These are phyloP conservation scores for Penicillium macrosclerotiorum DNA, from an alignment of 495 filamentous ascomycete genomes.

Conservation along the genomic window DNA sequence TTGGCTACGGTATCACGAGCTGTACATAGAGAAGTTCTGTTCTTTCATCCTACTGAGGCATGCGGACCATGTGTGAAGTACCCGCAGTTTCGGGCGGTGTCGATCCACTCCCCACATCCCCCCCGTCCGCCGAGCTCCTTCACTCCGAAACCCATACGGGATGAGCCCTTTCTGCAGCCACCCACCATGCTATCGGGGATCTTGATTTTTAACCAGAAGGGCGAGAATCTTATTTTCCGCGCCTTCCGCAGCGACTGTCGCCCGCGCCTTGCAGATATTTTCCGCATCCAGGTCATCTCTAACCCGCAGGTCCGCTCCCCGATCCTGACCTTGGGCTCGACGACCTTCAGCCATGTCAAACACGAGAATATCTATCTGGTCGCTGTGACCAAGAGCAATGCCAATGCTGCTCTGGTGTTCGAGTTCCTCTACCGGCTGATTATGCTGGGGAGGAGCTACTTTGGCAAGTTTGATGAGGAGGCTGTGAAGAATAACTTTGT, in stretches of 20 bases:
- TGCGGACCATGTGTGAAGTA: background rate
- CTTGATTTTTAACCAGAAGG: constrained; percentile 98
- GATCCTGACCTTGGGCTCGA: constrained; percentile 94
- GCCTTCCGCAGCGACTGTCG: constrained; percentile 97
- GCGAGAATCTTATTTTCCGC: constrained; percentile 98
- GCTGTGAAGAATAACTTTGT: constrained; percentile 99
- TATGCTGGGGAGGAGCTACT: constrained; percentile 88
- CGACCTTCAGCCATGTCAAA: constrained; percentile 98
- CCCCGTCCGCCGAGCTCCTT: constrained; percentile 21
- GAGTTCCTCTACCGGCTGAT: constrained; percentile 96
- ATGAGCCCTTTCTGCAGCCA: constrained; percentile 10
- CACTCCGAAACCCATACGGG: constrained; percentile 8
- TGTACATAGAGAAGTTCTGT: too few species aligned
- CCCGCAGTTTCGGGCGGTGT: constrained; percentile 22
- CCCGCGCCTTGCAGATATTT: constrained; percentile 94
- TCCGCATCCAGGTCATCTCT: constrained; percentile 99
- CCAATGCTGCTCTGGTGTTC: constrained; percentile 97
- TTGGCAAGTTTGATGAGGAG: constrained; percentile 99
- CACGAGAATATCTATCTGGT: constrained; percentile 99
- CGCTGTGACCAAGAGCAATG: constrained; percentile 98
- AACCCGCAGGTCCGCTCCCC: constrained; percentile 97
- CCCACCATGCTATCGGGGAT: constrained; percentile 89
- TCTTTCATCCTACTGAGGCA: too few species aligned
- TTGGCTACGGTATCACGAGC: too few species aligned
- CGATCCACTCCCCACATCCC: constrained; percentile 28